Percentiles rank a stretch among this genome's conserved stretches.
phyloP scores from a whole-genome alignment of 495 filamentous ascomycete species.

The Penicillium simplicissimum region DNA sequence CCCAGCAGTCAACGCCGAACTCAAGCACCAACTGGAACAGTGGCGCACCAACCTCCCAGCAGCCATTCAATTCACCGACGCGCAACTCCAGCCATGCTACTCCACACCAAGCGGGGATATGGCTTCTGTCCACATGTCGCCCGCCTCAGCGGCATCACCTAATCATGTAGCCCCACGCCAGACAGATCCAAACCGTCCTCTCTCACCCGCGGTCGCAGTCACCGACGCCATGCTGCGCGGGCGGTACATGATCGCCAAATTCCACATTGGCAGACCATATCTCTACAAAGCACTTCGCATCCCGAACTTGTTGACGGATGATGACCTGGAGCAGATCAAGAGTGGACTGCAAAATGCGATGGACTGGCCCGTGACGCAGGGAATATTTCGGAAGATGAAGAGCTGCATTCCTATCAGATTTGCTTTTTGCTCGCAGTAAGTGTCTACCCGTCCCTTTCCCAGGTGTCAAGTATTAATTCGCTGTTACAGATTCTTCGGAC shows the following conservation, averaged over 20 bases:
- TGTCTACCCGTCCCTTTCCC: too few species aligned
- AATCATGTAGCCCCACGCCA: conserved; percentile 22
- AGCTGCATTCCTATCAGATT: conserved; percentile 51
- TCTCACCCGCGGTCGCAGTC: conserved; percentile 43
- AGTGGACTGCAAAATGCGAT: conserved; percentile 46
- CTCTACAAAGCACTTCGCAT: conserved; percentile 49
- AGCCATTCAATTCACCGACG: conserved; percentile 42
- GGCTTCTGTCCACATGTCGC: conserved; percentile 24
- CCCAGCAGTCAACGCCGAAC: conserved; percentile 46
- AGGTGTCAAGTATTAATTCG: too few species aligned
- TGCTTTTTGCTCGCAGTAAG: conserved; percentile 51
- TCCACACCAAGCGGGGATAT: conserved; percentile 16
- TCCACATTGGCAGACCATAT: conserved; percentile 52
- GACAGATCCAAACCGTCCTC: conserved; percentile 28
- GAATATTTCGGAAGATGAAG: conserved; percentile 49
- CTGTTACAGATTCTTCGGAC: conserved; percentile 44
- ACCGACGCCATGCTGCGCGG: conserved; percentile 51
- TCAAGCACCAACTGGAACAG: conserved; percentile 49
- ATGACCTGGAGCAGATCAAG: conserved; percentile 47
- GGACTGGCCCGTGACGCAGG: conserved; percentile 47
- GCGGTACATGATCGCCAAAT: conserved; percentile 47
- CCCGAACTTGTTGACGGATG: conserved; percentile 41
- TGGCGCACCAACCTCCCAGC: conserved; percentile 49
- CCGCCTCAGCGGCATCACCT: conserved; percentile 30
- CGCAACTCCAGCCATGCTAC: conserved; percentile 19